Evolutionary conservation across 2,329 filamentous ascomycete species (phyloP), one percentile per base, ranked within the genome.

Genomic region (Sclerotinia minor): DNA sequence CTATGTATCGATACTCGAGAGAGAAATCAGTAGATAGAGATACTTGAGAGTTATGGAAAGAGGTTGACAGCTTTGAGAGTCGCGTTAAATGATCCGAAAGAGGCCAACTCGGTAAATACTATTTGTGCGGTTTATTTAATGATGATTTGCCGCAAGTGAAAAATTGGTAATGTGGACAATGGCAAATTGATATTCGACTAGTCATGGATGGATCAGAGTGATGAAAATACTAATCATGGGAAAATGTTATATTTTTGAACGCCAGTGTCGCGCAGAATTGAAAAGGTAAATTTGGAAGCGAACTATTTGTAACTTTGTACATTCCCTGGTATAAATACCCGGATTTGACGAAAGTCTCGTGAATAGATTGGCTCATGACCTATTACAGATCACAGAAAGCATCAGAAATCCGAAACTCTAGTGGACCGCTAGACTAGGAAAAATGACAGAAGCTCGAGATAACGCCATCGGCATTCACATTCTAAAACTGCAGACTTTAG

Each of bases 61-160:
- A 44, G 58, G 0, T 49, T 60, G 21, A 47, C 32, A 4, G 58
- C 61, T 7, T 5, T 65, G 9, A 65, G 61, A 17, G 35, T 57
- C 24, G n/a, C 49, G 15, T 41, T 66, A 17, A 60, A 60, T 41
- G 53, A 60, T 26, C 64, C 54, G 6, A 52, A 26, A n/a, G 53
- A 66, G 64, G 52, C 44, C 13, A 38, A 13, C 2, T 26, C 55
- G 17, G 55, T 26, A 17, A 58, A 66, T 17, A 66, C 64, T n/a
- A 35, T 66, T 19, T 66, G 64, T 50, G 64, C 64, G 1, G 49
- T 66, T n/a, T 66, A 66, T 29, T 38, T 66, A 21, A 66, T 66
- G 64, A 47, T 60, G 64, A 59, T 66, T 52, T 60, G 52, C 19
- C 38, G 64, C 52, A 15, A 60, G 64, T 15, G 21, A 15, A 9